Percentiles rank a stretch among this genome's conserved stretches.
Conservation (phyloP, 805 yeast genomes). For the Wickerhamiella vanderwaltii region DNA sequence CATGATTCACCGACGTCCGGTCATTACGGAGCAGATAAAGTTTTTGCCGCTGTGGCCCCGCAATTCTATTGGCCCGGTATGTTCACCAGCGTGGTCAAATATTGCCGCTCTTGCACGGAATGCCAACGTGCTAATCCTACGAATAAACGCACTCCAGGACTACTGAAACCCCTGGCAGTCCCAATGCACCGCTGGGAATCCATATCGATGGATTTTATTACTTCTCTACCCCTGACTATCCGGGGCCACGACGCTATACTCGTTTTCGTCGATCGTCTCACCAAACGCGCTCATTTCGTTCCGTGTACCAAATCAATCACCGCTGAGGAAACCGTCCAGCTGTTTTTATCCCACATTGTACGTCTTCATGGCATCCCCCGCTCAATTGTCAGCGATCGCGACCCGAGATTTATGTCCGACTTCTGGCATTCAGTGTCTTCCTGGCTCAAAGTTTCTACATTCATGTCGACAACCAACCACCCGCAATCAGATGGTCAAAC, state of each 20-base stretch:
- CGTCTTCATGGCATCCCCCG: background rate
- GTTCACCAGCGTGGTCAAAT: background rate
- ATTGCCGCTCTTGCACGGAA: background rate
- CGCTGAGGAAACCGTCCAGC: background rate
- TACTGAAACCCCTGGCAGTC: background rate
- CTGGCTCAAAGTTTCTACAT: background rate
- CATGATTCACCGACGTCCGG: background rate
- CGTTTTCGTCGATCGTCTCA: background rate
- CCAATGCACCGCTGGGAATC: background rate
- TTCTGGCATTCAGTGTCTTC: background rate
- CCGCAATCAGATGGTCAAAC: background rate
- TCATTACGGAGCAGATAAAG: too few species aligned
- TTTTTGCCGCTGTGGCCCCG: background rate
- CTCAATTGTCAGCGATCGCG: background rate
- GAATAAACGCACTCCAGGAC: background rate
- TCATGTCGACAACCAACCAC: background rate
- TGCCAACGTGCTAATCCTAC: slow-evolving; percentile 1
- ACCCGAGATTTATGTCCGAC: background rate
- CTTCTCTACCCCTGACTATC: background rate
- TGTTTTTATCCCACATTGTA: background rate
- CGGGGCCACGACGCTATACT: background rate
- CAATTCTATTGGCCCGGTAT: slow-evolving; percentile 1
- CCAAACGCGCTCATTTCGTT: background rate
- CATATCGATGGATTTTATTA: background rate
- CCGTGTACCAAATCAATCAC: background rate